Evolutionary conservation across 2,329 filamentous ascomycete genomes (phyloP).

Genomic region (Cordyceps cicadae): DNA sequence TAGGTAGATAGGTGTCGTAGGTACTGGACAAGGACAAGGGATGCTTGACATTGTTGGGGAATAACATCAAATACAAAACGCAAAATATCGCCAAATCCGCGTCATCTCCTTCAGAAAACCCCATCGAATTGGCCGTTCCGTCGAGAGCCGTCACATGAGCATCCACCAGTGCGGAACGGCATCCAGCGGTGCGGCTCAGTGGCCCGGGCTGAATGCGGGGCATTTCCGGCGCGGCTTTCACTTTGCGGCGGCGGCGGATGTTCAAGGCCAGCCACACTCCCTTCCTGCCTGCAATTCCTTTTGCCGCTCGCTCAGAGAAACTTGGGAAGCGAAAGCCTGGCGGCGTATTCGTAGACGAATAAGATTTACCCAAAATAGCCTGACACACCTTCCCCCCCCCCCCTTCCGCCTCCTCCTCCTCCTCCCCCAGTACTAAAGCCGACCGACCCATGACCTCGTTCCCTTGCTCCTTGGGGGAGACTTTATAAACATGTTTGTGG

Average conservation of each 20-base stretch:
- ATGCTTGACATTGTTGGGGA: no score
- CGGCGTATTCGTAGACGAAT: not conserved
- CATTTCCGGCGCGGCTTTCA: conserved; percentile 9
- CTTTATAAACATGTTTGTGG: conserved; percentile 5
- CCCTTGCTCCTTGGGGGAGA: not conserved
- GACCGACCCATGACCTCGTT: not conserved
- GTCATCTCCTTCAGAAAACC: no score
- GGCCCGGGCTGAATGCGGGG: not conserved
- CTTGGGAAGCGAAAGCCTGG: not conserved
- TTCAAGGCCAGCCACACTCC: not conserved
- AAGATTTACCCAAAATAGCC: not conserved
- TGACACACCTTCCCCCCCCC: no score
- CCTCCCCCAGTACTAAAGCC: not conserved
- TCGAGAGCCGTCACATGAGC: conserved; percentile 5
- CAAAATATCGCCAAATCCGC: no score
- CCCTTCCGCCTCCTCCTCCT: not conserved
- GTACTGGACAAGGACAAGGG: no score
- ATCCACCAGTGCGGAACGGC: conserved; percentile 6
- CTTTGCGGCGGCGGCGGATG: not conserved
- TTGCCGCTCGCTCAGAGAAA: not conserved
- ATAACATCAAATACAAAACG: no score
- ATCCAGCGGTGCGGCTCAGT: not conserved
- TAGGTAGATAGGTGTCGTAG: no score
- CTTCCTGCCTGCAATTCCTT: not conserved
- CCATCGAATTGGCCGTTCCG: not conserved